phyloP scores from a whole-genome alignment of 257 asterid species.

The Galeopsis tetrahit region DNA sequence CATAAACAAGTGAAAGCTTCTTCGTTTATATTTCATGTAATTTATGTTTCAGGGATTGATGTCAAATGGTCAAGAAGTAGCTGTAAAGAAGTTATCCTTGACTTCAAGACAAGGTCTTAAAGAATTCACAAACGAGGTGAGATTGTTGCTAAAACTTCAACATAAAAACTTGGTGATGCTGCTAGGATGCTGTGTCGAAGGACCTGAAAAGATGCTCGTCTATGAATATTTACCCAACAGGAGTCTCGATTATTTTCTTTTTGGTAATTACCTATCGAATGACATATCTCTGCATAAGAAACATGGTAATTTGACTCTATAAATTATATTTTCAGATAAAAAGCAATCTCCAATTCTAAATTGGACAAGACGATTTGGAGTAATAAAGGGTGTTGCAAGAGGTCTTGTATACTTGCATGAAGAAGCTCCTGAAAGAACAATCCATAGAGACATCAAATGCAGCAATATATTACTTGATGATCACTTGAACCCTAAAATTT shows the following conservation, averaged over 20 bases:
- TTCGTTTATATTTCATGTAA: neutral
- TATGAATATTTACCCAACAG: constrained; percentile 80
- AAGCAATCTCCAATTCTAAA: constrained; percentile 55
- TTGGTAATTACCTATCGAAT: constrained; percentile 47
- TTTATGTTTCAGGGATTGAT: constrained; percentile 61
- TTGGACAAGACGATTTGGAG: constrained; percentile 61
- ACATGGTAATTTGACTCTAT: constrained; percentile 9
- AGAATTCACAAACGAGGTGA: constrained; percentile 83
- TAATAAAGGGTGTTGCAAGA: constrained; percentile 69
- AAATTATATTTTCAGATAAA: constrained; percentile 56
- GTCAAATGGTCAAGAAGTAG: constrained; percentile 82
- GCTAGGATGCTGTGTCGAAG: constrained; percentile 86
- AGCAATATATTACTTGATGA: constrained; percentile 87
- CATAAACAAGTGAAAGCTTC: neutral
- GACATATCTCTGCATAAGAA: constrained; percentile 5
- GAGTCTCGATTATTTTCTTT: constrained; percentile 86
- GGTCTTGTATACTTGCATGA: constrained; percentile 90
- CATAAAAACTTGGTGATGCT: constrained; percentile 76
- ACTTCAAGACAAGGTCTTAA: constrained; percentile 70
- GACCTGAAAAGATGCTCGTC: constrained; percentile 91
- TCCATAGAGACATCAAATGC: constrained; percentile 89
- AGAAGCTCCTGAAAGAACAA: constrained; percentile 85
- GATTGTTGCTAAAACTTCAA: constrained; percentile 69
- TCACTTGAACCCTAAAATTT: constrained; percentile 74
- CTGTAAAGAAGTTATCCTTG: constrained; percentile 76